Conservation (phyloP, 768 basidiomycete species). For the Daedaleopsis nitida region DNA sequence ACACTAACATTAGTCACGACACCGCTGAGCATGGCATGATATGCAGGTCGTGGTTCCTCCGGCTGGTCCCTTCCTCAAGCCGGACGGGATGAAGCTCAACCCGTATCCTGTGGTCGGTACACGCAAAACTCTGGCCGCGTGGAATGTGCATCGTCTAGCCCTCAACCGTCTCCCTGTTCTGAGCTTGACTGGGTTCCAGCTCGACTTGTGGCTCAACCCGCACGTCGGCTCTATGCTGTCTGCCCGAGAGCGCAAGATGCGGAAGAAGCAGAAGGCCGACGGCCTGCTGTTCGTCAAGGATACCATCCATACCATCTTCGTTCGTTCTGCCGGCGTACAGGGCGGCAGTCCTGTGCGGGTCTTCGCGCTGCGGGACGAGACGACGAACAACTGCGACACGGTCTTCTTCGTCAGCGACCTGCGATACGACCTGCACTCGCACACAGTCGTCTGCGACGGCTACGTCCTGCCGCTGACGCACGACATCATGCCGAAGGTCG, state of each 20-base stretch:
- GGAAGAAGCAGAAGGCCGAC: constrained; percentile 26
- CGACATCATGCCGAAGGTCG: constrained; percentile 23
- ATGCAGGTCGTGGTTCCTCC: constrained; percentile 33
- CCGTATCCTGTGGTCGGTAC: constrained; percentile 32
- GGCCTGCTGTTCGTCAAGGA: constrained; percentile 37
- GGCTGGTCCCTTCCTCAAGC: constrained; percentile 18
- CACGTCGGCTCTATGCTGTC: constrained; percentile 38
- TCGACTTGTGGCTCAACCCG: constrained; percentile 34
- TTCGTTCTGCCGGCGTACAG: constrained; percentile 30
- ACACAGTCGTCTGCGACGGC: constrained; percentile 54
- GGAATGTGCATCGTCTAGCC: constrained; percentile 44
- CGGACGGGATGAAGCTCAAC: constrained; percentile 23
- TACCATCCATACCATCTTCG: constrained; percentile 32
- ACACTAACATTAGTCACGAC: background rate
- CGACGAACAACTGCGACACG: constrained; percentile 32
- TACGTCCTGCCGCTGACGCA: constrained; percentile 43
- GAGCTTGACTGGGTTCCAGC: constrained; percentile 17
- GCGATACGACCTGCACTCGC: constrained; percentile 48
- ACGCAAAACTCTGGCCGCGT: constrained; percentile 10
- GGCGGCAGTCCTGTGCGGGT: constrained; percentile 17
- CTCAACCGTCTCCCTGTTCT: constrained; percentile 38
- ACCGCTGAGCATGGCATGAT: constrained; percentile 19
- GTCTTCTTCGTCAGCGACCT: constrained; percentile 50
- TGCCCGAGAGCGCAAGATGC: constrained; percentile 28
- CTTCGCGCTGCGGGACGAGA: constrained; percentile 26